Conservation (phyloP, 768 basidiomycete genomes). For the Pluteus cervinus region DNA sequence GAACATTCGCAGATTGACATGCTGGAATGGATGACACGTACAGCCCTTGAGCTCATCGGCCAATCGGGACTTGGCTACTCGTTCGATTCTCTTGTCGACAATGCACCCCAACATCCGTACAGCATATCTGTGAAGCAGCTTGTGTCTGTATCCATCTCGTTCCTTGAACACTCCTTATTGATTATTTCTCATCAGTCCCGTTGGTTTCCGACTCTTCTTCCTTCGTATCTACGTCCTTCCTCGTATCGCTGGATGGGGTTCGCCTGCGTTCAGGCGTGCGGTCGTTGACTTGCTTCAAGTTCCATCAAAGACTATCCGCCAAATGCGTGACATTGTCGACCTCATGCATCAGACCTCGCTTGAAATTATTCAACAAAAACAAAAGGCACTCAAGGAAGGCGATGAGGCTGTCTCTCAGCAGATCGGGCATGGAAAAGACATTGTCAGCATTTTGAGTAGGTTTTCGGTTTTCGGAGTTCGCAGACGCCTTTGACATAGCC, state of each 20-base stretch:
- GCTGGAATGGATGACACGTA: constrained; percentile 29
- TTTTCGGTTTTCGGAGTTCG: background rate
- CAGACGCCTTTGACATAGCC: background rate
- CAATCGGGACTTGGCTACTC: constrained; percentile 40
- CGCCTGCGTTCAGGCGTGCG: constrained; percentile 24
- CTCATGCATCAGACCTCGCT: constrained; percentile 27
- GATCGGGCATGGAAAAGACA: constrained; percentile 34
- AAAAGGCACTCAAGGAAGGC: constrained; percentile 23
- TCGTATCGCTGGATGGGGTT: constrained; percentile 15
- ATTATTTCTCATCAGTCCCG: constrained; percentile 7
- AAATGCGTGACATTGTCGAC: constrained; percentile 26
- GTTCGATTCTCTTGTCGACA: constrained; percentile 32
- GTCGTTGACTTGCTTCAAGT: constrained; percentile 23
- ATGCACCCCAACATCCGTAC: constrained; percentile 23
- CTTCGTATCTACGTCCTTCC: constrained; percentile 12
- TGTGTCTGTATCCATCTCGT: constrained; percentile 16
- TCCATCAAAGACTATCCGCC: constrained; percentile 26
- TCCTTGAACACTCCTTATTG: background rate
- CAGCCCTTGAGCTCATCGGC: constrained; percentile 43
- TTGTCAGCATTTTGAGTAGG: constrained; percentile 41
- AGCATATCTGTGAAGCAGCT: constrained; percentile 23
- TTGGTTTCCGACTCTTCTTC: constrained; percentile 10
- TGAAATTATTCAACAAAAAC: constrained; percentile 32
- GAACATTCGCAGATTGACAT: constrained; percentile 29
- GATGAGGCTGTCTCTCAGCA: constrained; percentile 25